A percentile compares a stretch with the other conserved stretches of the same genome.
These are phyloP conservation scores for Eucalyptus paniculata DNA, from an alignment of 345 rosid genomes.

Conservation along the genomic window DNA sequence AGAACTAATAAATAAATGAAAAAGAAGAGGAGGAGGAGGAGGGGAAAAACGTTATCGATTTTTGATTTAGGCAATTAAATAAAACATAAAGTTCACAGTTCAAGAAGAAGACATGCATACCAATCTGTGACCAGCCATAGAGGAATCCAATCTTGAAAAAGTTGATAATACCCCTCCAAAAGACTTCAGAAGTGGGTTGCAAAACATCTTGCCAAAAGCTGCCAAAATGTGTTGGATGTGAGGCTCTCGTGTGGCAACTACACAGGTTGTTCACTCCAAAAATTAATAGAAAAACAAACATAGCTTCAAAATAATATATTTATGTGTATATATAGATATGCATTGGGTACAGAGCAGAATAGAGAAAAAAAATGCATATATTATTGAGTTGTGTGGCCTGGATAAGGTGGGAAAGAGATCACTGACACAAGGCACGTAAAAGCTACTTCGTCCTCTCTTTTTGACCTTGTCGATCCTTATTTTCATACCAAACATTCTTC, in stretches of 20 bases:
- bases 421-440: background rate
- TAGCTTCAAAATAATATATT: background rate
- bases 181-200: background rate
- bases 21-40: background rate
- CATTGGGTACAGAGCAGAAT: background rate
- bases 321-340: too few relatives aligned
- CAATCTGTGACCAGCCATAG: background rate
- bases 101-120: background rate
- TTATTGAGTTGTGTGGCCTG: background rate
- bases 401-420: background rate
- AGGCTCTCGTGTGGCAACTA: background rate
- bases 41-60: background rate
- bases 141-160: background rate
- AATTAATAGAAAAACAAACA: background rate
- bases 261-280: background rate
- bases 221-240: background rate
- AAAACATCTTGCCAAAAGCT: background rate
- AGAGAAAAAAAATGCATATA: background rate
- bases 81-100: background rate
- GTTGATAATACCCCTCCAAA: background rate
- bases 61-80: background rate
- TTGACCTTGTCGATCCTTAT: background rate
- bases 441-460: background rate
- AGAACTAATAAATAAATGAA: background rate
- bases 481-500: background rate